A percentile compares a stretch with the other conserved stretches of the same genome.
These are phyloP conservation scores for Colletotrichum incanum DNA, from an alignment of 2,329 filamentous ascomycete species.

Conservation along the genomic window DNA sequence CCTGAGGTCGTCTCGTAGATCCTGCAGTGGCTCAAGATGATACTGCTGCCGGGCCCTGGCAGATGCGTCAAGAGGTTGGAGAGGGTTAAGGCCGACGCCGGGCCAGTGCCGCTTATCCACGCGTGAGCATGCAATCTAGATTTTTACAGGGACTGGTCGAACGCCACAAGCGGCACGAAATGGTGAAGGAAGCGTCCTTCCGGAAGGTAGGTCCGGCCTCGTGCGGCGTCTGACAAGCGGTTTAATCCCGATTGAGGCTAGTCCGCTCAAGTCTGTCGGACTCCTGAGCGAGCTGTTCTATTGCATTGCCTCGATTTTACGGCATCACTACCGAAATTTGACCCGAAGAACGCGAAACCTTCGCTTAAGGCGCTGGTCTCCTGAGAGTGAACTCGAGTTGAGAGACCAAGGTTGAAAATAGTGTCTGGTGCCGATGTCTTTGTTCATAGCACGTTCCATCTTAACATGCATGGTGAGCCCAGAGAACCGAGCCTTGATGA, in stretches of 20 bases:
- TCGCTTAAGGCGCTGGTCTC: background rate
- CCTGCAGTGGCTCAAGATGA: background rate
- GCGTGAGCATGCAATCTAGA: constrained; percentile 18
- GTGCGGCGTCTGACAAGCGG: constrained; percentile 15
- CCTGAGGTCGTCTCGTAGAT: background rate
- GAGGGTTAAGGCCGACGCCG: background rate
- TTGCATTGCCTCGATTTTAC: background rate
- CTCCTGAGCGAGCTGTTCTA: background rate
- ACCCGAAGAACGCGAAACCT: constrained; percentile 5
- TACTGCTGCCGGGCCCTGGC: background rate
- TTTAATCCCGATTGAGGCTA: constrained; percentile 10
- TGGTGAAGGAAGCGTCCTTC: constrained; percentile 12
- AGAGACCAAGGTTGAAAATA: background rate
- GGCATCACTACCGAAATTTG: constrained; percentile 13
- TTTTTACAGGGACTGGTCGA: background rate
- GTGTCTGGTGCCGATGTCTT: background rate
- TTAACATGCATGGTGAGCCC: background rate
- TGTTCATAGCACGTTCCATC: background rate
- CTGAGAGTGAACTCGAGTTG: background rate
- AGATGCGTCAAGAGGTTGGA: background rate
- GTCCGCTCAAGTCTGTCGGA: background rate
- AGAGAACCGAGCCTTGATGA: background rate
- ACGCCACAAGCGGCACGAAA: constrained; percentile 14
- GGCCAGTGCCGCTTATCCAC: constrained; percentile 10
- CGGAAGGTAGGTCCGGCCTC: constrained; percentile 36